Conservation (phyloP, 1,139 yeast genomes). For the Blastobotrys illinoisensis region DNA sequence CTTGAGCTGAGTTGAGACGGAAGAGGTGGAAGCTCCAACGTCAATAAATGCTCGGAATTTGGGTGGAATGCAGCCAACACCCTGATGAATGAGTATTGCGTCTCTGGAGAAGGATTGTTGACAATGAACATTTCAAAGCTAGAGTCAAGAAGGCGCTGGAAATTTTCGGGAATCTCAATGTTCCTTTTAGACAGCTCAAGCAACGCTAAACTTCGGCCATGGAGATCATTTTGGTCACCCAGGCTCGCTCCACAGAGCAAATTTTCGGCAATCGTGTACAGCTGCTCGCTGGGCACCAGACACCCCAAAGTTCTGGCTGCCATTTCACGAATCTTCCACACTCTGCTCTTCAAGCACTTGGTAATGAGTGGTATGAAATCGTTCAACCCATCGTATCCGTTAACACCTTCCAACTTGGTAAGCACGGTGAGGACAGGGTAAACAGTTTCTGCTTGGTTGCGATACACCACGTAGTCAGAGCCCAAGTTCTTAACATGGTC, state of each 20-base stretch:
- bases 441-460: slow-evolving; percentile 41
- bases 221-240: slow-evolving; percentile 43
- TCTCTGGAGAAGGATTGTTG: slow-evolving; percentile 31
- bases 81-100: slow-evolving; percentile 38
- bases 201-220: slow-evolving; percentile 53
- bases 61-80: slow-evolving; percentile 17
- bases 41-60: not conserved
- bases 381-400: slow-evolving; percentile 47
- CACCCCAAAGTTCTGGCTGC: slow-evolving; percentile 67
- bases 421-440: slow-evolving; percentile 73
- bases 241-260: slow-evolving; percentile 16
- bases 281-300: slow-evolving; percentile 36
- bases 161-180: slow-evolving; percentile 10
- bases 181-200: slow-evolving; percentile 6
- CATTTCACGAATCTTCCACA: slow-evolving; percentile 85
- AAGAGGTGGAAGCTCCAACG: not conserved
- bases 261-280: slow-evolving; percentile 22
- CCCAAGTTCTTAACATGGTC: slow-evolving; percentile 29
- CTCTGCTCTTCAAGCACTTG: slow-evolving; percentile 43
- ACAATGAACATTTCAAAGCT: slow-evolving; percentile 24
- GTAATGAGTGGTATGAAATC: slow-evolving; percentile 46
- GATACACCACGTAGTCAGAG: slow-evolving; percentile 25
- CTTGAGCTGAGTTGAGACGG: slow-evolving; percentile 10
- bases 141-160: slow-evolving; percentile 18
- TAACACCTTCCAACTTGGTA: slow-evolving; percentile 58